Evolutionary conservation across 345 rosid genomes (phyloP), one percentile per base, ranked within the genome.

Genomic region (Eucalyptus paniculata): DNA sequence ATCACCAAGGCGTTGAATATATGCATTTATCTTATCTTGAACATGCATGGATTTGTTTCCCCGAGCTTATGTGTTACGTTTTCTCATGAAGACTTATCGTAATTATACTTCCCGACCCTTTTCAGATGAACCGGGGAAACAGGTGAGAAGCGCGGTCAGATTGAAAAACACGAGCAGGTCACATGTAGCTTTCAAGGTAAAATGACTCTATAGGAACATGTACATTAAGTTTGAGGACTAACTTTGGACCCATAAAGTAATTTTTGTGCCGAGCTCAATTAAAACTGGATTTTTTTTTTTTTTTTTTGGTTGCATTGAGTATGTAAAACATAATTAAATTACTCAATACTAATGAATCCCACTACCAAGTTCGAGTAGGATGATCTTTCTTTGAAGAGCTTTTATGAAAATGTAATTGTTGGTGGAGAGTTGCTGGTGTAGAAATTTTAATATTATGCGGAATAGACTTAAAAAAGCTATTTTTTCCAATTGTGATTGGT

Each of bases 71-170:
- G 15, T 10, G 37, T 18, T 30, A 30, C 6, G 2, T 17, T 53
- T 53, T 50, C 60, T 49, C 11, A 2, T 3, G 7, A 8, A 2
- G 40, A 30, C 42, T 49, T 49, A 34, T 86, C 6, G 44, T 87
- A 30, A 8, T 34, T 50, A 51, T 34, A 72, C 26, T 60, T 23
- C 47, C 67, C 23, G n/a, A 45, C 42, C 56, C 45, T 87, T 14
- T 89, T 90, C 91, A 97, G 99, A 96, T 94, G 99, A 96, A 90
- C 96, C 99, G 26, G 99, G 99, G 11, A 97, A 96, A 88, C 99
- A 97, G 92, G 97, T 91, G 56, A 94, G 94, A 45, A 97, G 99
- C n/a, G 99, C 99, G 34, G 56, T 97, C 91, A 95, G 95, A 94
- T 90, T 97, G 89, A 97, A 96, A 89, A 97, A 97, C 90, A 95